A percentile compares a stretch with the other conserved stretches of the same genome.
phyloP scores from a whole-genome alignment of 352 stramenopile genomes.

The Plasmopara muralis region DNA sequence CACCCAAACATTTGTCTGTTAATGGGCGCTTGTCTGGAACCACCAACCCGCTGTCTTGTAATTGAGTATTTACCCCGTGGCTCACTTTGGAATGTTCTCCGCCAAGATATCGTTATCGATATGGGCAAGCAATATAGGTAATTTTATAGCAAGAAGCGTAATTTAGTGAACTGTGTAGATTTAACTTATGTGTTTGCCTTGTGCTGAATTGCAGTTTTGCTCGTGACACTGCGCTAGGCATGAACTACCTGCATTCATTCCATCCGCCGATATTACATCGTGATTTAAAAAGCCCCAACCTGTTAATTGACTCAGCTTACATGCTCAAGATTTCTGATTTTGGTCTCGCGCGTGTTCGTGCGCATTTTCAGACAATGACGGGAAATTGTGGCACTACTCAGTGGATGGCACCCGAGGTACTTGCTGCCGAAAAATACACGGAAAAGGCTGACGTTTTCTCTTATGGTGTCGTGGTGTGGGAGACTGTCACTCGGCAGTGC shows the following conservation, averaged over 20 bases:
- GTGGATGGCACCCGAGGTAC: constrained; percentile 83
- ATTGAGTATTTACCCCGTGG: constrained; percentile 79
- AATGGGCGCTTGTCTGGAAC: constrained; percentile 76
- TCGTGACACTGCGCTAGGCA: constrained; percentile 71
- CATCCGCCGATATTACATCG: constrained; percentile 81
- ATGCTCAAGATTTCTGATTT: constrained; percentile 88
- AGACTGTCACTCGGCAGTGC: constrained; percentile 86
- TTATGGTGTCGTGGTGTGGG: constrained; percentile 81
- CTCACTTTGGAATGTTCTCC: constrained; percentile 82
- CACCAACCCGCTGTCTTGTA: constrained; percentile 74
- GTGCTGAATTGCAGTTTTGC: constrained; percentile 41
- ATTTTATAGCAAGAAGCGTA: not conserved
- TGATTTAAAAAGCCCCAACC: constrained; percentile 82
- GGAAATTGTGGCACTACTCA: constrained; percentile 82
- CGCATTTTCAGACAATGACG: constrained; percentile 86
- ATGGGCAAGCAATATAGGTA: constrained; percentile 66
- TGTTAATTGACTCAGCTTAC: constrained; percentile 73
- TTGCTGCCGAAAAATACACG: constrained; percentile 80
- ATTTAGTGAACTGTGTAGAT: no score
- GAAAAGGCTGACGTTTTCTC: constrained; percentile 86
- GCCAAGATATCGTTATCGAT: constrained; percentile 68
- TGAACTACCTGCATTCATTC: constrained; percentile 87
- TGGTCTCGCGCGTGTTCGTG: constrained; percentile 68
- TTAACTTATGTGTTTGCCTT: no score
- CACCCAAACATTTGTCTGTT: constrained; percentile 84